Evolutionary conservation across 495 filamentous ascomycete genomes (phyloP), one percentile per base, ranked within the genome.

Genomic region (Cercophora samala): DNA sequence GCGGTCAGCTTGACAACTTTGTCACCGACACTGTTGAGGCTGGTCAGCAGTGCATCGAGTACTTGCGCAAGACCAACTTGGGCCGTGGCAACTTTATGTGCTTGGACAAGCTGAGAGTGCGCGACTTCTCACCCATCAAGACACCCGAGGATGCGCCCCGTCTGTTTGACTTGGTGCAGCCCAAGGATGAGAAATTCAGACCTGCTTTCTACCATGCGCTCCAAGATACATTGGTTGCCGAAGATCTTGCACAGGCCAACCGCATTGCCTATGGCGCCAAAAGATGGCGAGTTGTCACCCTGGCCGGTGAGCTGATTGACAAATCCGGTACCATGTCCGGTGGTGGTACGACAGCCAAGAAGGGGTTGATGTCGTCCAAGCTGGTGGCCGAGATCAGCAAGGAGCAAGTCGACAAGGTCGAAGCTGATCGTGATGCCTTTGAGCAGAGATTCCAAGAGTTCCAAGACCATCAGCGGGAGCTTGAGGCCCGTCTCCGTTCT

Each of bases 241-340:
- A 90, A 64, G 93, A 97, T 72, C 84, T 98, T 22, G 88, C 90
- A 54, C 94, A 98, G 75, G 95, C 95, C 2, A 97, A 98, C 74
- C 88, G 94, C 23, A 97, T 99, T 67, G 96, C 95, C 23, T 98
- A 97, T 71, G 95, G 95, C 58, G 90, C 90, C 53, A 89, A 85
- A 74, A 83, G 96, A 69, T 98, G 95, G 94, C 87, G 95, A 70
- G 96, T 99, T 2, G 95, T 99, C 24, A 98, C 96, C 0, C 86
- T 97, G 26, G 91, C 94, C 71, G 95, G 95, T 21, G 93, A 97
- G 73, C 85, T 99, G 59, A 97, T 99, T 66, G 95, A 99, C 77
- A 93, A 92, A 70, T 96, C 93, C 2, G 95, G 95, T 80, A 98
- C 95, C 9, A 97, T 99, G 96, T 96, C 91, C 68, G 95, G 95